Evolutionary conservation across 768 basidiomycete species (phyloP), one percentile per base, ranked within the genome.

Genomic region (Scleroderma citrinum): DNA sequence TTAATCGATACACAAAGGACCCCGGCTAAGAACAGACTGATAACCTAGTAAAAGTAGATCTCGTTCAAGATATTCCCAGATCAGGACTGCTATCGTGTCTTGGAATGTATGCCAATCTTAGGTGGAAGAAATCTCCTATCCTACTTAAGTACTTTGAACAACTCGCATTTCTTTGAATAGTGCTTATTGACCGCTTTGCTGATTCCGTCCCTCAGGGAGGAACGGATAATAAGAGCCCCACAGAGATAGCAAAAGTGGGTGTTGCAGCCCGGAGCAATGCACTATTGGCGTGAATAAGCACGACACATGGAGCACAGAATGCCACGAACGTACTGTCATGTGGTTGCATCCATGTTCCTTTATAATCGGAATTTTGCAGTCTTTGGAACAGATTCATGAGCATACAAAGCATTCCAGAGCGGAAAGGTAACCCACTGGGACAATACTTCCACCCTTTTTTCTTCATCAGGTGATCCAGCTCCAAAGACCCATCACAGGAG

Each of bases 361-460:
- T 48, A 68, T 72, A 17, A 78, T 73, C 3, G 78, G 74, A 10
- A 77, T 76, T 43, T 51, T 60, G 54, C 76, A 77, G 31, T 69
- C 75, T 75, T 51, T 8, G 12, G 11, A 31, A 16, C 7, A 7
- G 7, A 32, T 13, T 29, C 16, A 23, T 14, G 26, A 3, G 24
- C 43, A 35, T 55, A 23, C 29, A 8, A 12, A 17, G 41, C 20
- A n/a, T 8, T 14, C 12, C 13, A 11, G 23, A 21, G 39, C 8
- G 21, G 26, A 21, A 21, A 21, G 44, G 36, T 16, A 7, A 54
- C 70, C 42, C 54, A 69, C 83, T 78, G 52, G 83, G 80, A 59
- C 84, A 85, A 45, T 74, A 72, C 51, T 77, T 80, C 83, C 83
- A 85, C 5, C 82, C 82, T n/a, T 70, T 64, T 55, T 68, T 53